Percentiles rank a stretch among this genome's conserved stretches.
These are phyloP conservation scores for Fusarium sublunatum DNA, from an alignment of 2,329 filamentous ascomycete species.

Conservation along the genomic window DNA sequence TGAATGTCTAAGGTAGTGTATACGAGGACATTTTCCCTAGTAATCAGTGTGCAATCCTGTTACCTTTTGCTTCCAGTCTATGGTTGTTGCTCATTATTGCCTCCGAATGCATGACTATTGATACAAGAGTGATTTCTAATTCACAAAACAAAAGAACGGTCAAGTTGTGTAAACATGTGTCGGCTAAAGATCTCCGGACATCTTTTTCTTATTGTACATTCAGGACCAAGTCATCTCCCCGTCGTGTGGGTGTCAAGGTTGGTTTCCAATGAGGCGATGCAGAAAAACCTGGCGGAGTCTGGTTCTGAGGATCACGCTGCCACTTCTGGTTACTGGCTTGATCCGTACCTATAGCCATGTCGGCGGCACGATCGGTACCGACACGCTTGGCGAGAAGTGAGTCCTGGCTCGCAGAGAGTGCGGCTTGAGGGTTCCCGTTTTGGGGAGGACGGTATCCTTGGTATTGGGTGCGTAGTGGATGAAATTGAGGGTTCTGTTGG, in stretches of 20 bases:
- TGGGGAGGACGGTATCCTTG: constrained; percentile 28
- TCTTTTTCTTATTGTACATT: constrained; percentile 59
- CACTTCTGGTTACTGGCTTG: constrained; percentile 22
- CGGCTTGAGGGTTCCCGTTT: constrained; percentile 15
- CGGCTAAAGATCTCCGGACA: constrained; percentile 7
- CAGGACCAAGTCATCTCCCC: constrained; percentile 73
- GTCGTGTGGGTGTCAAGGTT: constrained; percentile 72
- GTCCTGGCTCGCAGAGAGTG: constrained; percentile 47
- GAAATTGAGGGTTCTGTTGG: constrained; percentile 30
- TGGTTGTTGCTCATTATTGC: constrained; percentile 40
- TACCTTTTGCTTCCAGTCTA: constrained; percentile 35
- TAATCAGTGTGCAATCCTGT: constrained; percentile 15
- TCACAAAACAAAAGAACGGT: constrained; percentile 17
- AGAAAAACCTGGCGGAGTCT: constrained; percentile 22
- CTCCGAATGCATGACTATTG: constrained; percentile 36
- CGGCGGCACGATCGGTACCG: constrained; percentile 61
- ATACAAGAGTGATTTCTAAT: constrained; percentile 36
- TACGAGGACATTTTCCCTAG: constrained; percentile 36
- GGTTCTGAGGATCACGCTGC: constrained; percentile 28
- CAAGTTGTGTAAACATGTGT: constrained; percentile 4
- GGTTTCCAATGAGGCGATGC: constrained; percentile 57
- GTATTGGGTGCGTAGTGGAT: constrained; percentile 24
- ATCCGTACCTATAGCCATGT: constrained; percentile 54
- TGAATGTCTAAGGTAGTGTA: constrained; percentile 42
- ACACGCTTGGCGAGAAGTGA: constrained; percentile 65